Percentiles rank a stretch among this genome's conserved stretches.
Conservation (phyloP, 2,329 filamentous ascomycete species). For the Phialocephala subalpina region DNA sequence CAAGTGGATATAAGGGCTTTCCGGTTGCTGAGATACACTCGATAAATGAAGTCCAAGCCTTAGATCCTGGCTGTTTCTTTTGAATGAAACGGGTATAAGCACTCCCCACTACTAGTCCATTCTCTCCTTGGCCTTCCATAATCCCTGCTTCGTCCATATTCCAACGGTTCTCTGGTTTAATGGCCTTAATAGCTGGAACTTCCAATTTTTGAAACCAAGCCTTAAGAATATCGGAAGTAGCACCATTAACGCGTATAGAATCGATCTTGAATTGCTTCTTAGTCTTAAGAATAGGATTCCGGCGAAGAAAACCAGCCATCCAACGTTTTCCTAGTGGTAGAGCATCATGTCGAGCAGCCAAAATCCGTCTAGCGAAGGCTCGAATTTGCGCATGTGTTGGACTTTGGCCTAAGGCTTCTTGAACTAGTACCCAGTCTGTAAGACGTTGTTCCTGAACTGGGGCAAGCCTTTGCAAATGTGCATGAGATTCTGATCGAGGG, state of each 20-base stretch:
- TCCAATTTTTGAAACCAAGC: slow-evolving; percentile 22
- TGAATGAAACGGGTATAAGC: slow-evolving; percentile 13
- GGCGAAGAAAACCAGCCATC: too few relatives aligned
- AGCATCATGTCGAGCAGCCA: neutral
- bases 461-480: neutral
- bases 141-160: slow-evolving; percentile 16
- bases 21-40: too few relatives aligned
- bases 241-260: too few relatives aligned
- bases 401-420: slow-evolving; percentile 13
- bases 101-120: slow-evolving; percentile 18
- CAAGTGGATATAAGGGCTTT: too few relatives aligned
- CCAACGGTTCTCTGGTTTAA: slow-evolving; percentile 17
- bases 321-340: slow-evolving; percentile 18
- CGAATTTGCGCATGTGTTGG: slow-evolving; percentile 12
- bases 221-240: too few relatives aligned
- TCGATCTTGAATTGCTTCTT: too few relatives aligned
- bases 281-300: too few relatives aligned
- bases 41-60: slow-evolving; percentile 22
- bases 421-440: slow-evolving; percentile 16
- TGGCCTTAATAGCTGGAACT: slow-evolving; percentile 4
- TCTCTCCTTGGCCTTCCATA: slow-evolving; percentile 20
- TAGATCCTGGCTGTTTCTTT: slow-evolving; percentile 21
- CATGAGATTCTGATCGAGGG: slow-evolving; percentile 10
- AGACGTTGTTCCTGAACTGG: neutral
- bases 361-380: neutral